Base-by-base conservation (phyloP, 768 basidiomycete genomes). In the Chalciporus chontae region DNA sequence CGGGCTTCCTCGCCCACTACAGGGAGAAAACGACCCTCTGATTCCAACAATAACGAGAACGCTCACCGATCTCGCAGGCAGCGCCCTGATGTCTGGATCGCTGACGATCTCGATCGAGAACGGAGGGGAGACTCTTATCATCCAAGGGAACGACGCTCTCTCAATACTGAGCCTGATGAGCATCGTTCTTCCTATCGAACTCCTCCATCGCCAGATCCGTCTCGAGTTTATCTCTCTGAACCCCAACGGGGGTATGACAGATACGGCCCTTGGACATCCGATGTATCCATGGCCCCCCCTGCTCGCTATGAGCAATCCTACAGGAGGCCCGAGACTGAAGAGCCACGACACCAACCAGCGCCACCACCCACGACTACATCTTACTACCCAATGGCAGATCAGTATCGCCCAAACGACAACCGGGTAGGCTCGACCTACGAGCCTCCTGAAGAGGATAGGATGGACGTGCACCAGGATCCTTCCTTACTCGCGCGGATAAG, bases 401-500 rank as follows among this genome's bases (percentile, higher is more conserved):
- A 53, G 42, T n/a, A 54, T 9, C 44, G 52, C 14, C 23, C 21
- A 19, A 37, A 51, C 26, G 41, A 59, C 8, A 18, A 13, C 15
- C 26, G 61, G 43, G 17, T 44, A 24, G 50, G 49, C 37, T 48
- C 41, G 5, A 32, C 29, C 8, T 52, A 61, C 45, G 58, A 64
- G 11, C 48, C 52, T 34, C 42, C 27, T 36, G 8, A 1, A 32
- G 55, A 51, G 29, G 59, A 58, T 29, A 48, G 54, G 40, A 40
- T 19, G 53, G 57, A 55, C 3, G 10, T 2, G 19, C 53, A 51
- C 32, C 40, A 58, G 4, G 57, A 62, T 55, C 53, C 58, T 29
- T 40, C 54, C 26, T 41, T 65, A 11, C 47, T 66, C 51, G 53
- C 60, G 6, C 64, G 64, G 41, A 64, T 65, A 32, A 56, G 51